Percentiles rank a stretch among this genome's conserved stretches.
Evolutionary conservation across 192 early-diverging fungal species (phyloP).

Genomic region (Backusella macrospora): DNA sequence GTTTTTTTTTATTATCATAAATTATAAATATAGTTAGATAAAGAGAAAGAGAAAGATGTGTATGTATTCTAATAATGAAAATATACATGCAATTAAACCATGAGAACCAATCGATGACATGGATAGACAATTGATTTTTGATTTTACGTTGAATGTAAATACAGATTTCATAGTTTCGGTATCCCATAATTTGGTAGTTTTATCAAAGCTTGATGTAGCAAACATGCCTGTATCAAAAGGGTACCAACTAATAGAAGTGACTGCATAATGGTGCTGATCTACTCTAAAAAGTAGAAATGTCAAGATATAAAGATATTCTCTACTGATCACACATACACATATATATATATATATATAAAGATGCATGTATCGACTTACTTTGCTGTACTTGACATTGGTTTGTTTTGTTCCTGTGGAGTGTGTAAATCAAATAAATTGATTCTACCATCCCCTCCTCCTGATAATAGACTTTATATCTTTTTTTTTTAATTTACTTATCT

Average conservation of each 20-base stretch:
- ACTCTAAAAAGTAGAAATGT: too few relatives aligned
- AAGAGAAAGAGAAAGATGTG: not conserved
- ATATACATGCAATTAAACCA: slow-evolving; percentile 73
- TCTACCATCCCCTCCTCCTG: slow-evolving; percentile 61
- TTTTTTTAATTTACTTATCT: not conserved
- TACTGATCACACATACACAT: too few relatives aligned
- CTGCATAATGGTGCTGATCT: slow-evolving; percentile 63
- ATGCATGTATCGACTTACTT: too few relatives aligned
- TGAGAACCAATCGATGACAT: slow-evolving; percentile 81
- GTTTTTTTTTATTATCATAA: too few relatives aligned
- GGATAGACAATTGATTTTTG: slow-evolving; percentile 67
- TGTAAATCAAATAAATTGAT: slow-evolving; percentile 69
- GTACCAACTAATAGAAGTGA: slow-evolving; percentile 81
- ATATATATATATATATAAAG: not conserved
- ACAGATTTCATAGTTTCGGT: slow-evolving; percentile 69
- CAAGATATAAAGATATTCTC: too few relatives aligned
- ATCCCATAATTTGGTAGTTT: slow-evolving; percentile 82
- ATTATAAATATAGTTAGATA: not conserved
- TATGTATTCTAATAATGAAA: not conserved
- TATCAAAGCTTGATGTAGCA: slow-evolving; percentile 77
- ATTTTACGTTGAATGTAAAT: slow-evolving; percentile 69
- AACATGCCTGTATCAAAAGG: slow-evolving; percentile 86
- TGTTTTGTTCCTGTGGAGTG: slow-evolving; percentile 21
- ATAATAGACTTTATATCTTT: slow-evolving; percentile 53
- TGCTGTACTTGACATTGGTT: slow-evolving; percentile 36